These are phyloP conservation scores for Myxozyma neotropica DNA, from an alignment of 805 yeast genomes.

Conservation along the genomic window DNA sequence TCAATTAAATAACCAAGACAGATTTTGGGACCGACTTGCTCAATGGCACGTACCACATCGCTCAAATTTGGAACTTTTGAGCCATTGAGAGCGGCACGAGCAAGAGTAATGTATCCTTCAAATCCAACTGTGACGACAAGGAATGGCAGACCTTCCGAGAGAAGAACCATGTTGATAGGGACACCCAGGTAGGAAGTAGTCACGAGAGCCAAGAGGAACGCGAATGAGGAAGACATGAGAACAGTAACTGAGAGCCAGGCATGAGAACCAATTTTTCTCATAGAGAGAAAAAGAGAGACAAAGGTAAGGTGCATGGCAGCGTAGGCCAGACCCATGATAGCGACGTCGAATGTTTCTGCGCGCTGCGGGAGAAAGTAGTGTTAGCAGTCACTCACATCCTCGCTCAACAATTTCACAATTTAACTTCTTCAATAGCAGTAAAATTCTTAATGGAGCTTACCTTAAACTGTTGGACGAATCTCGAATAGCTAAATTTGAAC, in stretches of 20 bases:
- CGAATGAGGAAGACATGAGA: slow-evolving; percentile 74
- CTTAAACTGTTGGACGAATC: slow-evolving; percentile 39
- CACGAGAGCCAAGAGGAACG: slow-evolving; percentile 77
- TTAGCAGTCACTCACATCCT: neutral
- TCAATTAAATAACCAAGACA: slow-evolving; percentile 78
- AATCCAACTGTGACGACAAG: slow-evolving; percentile 90
- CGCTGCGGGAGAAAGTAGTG: slow-evolving; percentile 41
- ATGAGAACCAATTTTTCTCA: slow-evolving; percentile 77
- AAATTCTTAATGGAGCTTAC: no score
- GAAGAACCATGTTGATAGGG: slow-evolving; percentile 68
- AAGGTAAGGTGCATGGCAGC: slow-evolving; percentile 86
- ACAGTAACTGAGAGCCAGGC: slow-evolving; percentile 86
- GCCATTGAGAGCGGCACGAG: slow-evolving; percentile 48
- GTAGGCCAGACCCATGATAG: slow-evolving; percentile 77
- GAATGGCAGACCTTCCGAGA: slow-evolving; percentile 92
- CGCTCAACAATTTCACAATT: neutral
- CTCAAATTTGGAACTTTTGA: slow-evolving; percentile 36
- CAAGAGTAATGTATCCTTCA: slow-evolving; percentile 76
- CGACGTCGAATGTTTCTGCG: slow-evolving; percentile 85
- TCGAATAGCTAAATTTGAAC: slow-evolving; percentile 42
- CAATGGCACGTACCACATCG: slow-evolving; percentile 45
- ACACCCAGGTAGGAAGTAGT: slow-evolving; percentile 59
- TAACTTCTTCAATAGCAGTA: neutral
- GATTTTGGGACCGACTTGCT: slow-evolving; percentile 52
- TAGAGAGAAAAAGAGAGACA: slow-evolving; percentile 69